Evolutionary conservation across 495 filamentous ascomycete genomes (phyloP), one percentile per base, ranked within the genome.

Genomic region (Lepidopterella palustris): DNA sequence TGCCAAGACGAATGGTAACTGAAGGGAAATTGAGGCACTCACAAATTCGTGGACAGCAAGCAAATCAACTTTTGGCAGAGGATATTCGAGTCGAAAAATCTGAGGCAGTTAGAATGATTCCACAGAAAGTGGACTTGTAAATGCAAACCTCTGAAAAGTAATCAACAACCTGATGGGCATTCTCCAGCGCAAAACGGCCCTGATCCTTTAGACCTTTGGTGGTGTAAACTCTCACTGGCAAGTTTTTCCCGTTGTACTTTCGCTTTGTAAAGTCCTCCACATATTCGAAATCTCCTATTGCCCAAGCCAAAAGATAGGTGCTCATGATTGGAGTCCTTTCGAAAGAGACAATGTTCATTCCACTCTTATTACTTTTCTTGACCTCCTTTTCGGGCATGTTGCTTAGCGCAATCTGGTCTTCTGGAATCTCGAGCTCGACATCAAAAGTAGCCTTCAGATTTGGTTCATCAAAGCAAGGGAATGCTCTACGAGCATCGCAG

Each of bases 381-480:
- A 80, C 77, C 28, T 79, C 78, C 72, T 89, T 89, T 67, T 85
- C 82, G 2, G 91, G 90, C 90, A 97, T 96, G 73, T 98, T 98
- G 73, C 89, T 92, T 51, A 98, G 77, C 8, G 92, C 95, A 21
- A 87, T 84, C 70, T 90, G 85, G 62, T 88, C 87, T 18, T 87
- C 85, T 24, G 95, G 93, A 10, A 96, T 80, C 75, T 96, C 91
- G 51, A 98, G 87, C 65, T 87, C 79, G 57, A 98, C 87, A 72
- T 96, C 92, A 68, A 95, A 97, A 6, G 90, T 89, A 24, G 93
- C 90, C 74, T 98, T 98, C 52, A 97, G 79, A 67, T 95, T 97
- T 20, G 93, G 93, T 76, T 98, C 93, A 70, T 98, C 93, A 66
- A 97, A 97, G 77, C 93, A 97, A 45, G 93, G 93, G 72, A 98